Conservation (phyloP, 441 rosid genomes). For the Biscutella auriculata region DNA sequence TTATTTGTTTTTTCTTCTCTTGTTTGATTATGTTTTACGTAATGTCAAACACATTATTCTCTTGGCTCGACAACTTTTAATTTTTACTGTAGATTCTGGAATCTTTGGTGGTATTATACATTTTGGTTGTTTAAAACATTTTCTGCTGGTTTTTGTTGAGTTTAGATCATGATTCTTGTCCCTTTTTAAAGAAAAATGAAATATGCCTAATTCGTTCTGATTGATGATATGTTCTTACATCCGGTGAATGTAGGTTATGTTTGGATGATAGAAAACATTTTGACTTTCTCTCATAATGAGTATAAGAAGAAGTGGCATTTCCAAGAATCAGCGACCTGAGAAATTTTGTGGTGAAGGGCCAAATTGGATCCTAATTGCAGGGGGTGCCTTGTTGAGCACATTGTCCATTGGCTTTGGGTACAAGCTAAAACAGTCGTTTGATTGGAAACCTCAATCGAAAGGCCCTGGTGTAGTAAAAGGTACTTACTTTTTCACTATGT, state of each 20-base stretch:
- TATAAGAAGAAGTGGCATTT: conserved; percentile 28
- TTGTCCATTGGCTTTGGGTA: conserved; percentile 75
- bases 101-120: not conserved
- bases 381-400: conserved; percentile 87
- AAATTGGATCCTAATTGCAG: conserved; percentile 85
- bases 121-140: not conserved
- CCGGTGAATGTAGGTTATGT: conserved; percentile 31
- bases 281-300: conserved; percentile 45
- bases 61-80: not conserved
- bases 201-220: not conserved
- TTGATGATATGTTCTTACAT: conserved; percentile 2
- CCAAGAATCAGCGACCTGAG: conserved; percentile 44
- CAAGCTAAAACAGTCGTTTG: conserved; percentile 71
- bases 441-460: conserved; percentile 39
- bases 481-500: not conserved
- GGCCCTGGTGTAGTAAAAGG: conserved; percentile 33
- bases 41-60: not conserved
- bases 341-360: conserved; percentile 43
- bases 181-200: not conserved
- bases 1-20: not conserved
- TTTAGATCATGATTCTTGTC: not conserved
- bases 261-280: conserved; percentile 32
- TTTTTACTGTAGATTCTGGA: not conserved
- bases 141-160: not conserved
- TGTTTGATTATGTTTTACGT: not conserved